phyloP scores from a whole-genome alignment of 1,284 basidiomycete genomes.

The Ceratobasidium sp. region DNA sequence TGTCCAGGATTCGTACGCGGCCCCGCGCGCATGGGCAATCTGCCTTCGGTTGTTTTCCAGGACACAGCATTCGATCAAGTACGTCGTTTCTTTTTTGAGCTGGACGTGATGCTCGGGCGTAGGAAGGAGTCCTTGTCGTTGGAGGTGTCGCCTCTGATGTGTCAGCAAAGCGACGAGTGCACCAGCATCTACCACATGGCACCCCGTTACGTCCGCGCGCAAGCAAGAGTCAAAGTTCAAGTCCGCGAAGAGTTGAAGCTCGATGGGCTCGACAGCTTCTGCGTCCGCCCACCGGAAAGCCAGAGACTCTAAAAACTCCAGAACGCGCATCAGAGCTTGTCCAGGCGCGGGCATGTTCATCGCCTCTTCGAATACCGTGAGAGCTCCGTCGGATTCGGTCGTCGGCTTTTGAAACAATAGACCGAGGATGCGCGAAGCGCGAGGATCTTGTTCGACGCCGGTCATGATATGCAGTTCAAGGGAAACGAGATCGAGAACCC shows the following conservation, averaged over 20 bases:
- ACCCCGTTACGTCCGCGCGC: conserved; percentile 77
- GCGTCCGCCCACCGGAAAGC: conserved; percentile 91
- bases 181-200: conserved; percentile 83
- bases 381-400: conserved; percentile 56
- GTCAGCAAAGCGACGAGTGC: conserved; percentile 77
- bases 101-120: conserved; percentile 75
- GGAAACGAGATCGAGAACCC: conserved; percentile 87
- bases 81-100: conserved; percentile 76
- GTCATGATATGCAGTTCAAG: conserved; percentile 91
- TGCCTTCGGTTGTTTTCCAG: conserved; percentile 89
- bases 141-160: conserved; percentile 70
- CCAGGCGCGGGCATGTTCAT: conserved; percentile 74
- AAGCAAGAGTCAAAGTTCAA: conserved; percentile 83
- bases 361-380: conserved; percentile 60
- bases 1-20: conserved; percentile 85
- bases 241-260: conserved; percentile 76
- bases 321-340: conserved; percentile 84
- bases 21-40: conserved; percentile 76
- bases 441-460: conserved; percentile 78
- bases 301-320: conserved; percentile 88
- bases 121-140: conserved; percentile 76
- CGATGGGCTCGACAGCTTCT: conserved; percentile 68
- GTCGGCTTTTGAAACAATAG: conserved; percentile 75
- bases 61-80: conserved; percentile 84
- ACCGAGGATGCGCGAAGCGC: conserved; percentile 76